These are phyloP conservation scores for Nephelium lappaceum DNA, from an alignment of 345 rosid genomes.

Conservation along the genomic window DNA sequence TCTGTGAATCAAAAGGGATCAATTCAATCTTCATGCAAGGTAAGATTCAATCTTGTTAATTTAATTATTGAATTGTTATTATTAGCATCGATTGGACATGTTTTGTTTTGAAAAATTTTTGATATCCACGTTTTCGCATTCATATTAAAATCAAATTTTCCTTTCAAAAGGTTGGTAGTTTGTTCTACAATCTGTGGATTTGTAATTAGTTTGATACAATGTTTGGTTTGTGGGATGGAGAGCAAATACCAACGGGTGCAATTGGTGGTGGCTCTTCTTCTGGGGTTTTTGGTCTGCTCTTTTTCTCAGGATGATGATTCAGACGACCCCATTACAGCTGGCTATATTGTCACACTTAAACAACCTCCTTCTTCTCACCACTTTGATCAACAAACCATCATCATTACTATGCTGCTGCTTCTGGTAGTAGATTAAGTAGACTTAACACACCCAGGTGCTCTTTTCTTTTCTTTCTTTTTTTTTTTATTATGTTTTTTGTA, in stretches of 20 bases:
- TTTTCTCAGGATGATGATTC: slow-evolving; percentile 41
- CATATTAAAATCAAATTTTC: too few relatives aligned
- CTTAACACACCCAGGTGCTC: slow-evolving; percentile 51
- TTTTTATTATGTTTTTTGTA: background rate
- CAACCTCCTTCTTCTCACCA: slow-evolving; percentile 63
- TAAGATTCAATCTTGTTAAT: too few relatives aligned
- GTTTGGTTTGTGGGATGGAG: slow-evolving; percentile 39
- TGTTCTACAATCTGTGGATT: too few relatives aligned
- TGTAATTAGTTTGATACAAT: background rate
- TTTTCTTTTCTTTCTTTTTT: too few relatives aligned
- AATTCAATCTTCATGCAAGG: too few relatives aligned
- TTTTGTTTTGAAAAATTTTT: too few relatives aligned
- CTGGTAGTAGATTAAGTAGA: slow-evolving; percentile 41
- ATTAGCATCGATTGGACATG: too few relatives aligned
- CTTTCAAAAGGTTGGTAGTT: too few relatives aligned
- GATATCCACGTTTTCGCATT: too few relatives aligned
- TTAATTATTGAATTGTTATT: too few relatives aligned
- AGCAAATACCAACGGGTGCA: slow-evolving; percentile 34
- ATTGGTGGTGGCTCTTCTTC: slow-evolving; percentile 37
- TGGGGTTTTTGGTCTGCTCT: slow-evolving; percentile 36
- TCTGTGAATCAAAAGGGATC: too few relatives aligned
- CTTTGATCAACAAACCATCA: slow-evolving; percentile 29
- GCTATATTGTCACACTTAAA: slow-evolving; percentile 76
- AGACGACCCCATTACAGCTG: slow-evolving; percentile 48
- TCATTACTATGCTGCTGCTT: slow-evolving; percentile 33